Evolutionary conservation across 768 basidiomycete genomes (phyloP).

Genomic region (Melanogaster broomeanus): DNA sequence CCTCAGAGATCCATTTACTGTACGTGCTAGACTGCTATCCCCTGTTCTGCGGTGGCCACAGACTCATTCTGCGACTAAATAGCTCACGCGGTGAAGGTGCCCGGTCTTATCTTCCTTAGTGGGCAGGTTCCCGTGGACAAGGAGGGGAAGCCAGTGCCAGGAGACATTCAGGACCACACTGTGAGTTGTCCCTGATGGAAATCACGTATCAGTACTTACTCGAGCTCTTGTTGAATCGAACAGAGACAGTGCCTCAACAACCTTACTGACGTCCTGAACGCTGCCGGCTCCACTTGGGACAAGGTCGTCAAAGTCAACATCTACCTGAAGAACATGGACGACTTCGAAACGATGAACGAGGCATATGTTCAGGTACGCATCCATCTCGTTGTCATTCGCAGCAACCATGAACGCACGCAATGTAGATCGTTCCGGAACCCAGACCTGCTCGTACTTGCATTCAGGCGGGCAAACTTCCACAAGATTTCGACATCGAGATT

Average conservation of each 20-base stretch:
- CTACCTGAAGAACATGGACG: constrained; percentile 61
- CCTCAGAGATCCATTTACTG: constrained; percentile 22
- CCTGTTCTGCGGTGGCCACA: background rate
- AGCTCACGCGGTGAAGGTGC: constrained; percentile 60
- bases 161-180: constrained; percentile 62
- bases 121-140: constrained; percentile 57
- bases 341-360: constrained; percentile 58
- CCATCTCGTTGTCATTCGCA: background rate
- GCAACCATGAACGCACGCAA: background rate
- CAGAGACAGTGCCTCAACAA: constrained; percentile 61
- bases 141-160: constrained; percentile 48
- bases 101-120: constrained; percentile 61
- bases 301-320: constrained; percentile 60
- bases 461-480: constrained; percentile 67
- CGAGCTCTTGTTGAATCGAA: constrained; percentile 1
- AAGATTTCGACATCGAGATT: constrained; percentile 73
- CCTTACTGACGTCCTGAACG: constrained; percentile 51
- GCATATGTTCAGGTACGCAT: constrained; percentile 51
- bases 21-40: background rate
- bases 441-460: constrained; percentile 80
- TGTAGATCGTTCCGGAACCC: constrained; percentile 47
- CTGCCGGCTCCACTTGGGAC: constrained; percentile 61
- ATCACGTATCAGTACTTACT: background rate
- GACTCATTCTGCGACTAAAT: background rate
- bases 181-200: constrained; percentile 33